Evolutionary conservation across 1,284 basidiomycete genomes (phyloP), one percentile per base, ranked within the genome.

Genomic region (Xanthoconium separans): DNA sequence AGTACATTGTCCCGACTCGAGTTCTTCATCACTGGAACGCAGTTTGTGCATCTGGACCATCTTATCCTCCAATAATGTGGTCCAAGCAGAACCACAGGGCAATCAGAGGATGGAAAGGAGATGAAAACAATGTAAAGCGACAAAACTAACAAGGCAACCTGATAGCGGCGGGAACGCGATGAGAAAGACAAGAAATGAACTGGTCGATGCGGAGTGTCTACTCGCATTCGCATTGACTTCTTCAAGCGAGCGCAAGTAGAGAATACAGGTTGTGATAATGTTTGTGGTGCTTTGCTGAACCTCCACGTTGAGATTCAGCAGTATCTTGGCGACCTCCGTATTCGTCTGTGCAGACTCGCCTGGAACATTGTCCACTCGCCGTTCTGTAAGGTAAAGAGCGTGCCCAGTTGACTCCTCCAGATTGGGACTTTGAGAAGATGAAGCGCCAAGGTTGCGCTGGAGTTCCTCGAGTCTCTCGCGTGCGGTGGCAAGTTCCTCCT

Each of bases 391-490:
- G 8, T 13, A 12, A 34, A 34, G 3, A 13, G 13, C 16, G 15
- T 15, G 34, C 16, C 15, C 15, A 4, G 6, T 34, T 16, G 34
- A 34, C 34, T 34, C 9, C 15, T 8, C 9, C 34, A 34, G 34
- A 16, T 34, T 16, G 34, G 34, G 7, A 5, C 16, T 34, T 34
- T 34, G 34, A n/a, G 36, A 16, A 37, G 36, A 37, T 13, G 16
- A 16, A 37, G 36, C 36, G 36, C 2, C 36, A 9, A 37, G 9
- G 36, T n/a, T 8, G 15, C 16, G 24, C 12, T 47, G 55, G 13
- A 53, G 42, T 11, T 34, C 33, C 18, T 44, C 42, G 6, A 57
- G 27, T 18, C 47, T 22, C 54, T 57, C 6, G 30, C 33, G 29
- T n/a, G 4, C 9, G 12, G 16, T 11, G 13, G 4, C 10, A 16